Evolutionary conservation across 2,329 filamentous ascomycete genomes (phyloP).

Genomic region (Parafenestella ontariensis): DNA sequence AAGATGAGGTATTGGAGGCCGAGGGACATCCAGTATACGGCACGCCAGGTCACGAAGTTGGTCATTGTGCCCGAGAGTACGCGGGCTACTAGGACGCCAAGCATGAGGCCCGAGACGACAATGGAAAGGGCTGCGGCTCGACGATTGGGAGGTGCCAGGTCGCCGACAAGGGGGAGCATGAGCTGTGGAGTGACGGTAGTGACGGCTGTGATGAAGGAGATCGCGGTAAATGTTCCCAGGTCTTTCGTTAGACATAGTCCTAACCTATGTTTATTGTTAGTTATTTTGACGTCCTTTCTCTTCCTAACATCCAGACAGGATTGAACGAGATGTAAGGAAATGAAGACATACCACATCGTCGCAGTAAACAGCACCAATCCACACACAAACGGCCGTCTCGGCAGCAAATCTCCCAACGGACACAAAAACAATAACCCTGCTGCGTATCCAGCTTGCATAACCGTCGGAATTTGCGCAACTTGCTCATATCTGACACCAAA

Average conservation of each 20-base stretch:
- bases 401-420: conserved; percentile 74
- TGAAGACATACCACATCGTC: conserved; percentile 63
- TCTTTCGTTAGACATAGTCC: conserved; percentile 72
- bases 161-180: conserved; percentile 82
- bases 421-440: conserved; percentile 75
- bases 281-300: no score
- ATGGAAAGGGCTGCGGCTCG: conserved; percentile 75
- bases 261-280: conserved; percentile 49
- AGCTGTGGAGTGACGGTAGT: conserved; percentile 77
- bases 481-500: conserved; percentile 75
- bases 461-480: conserved; percentile 72
- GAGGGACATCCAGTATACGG: conserved; percentile 79
- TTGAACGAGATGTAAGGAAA: not conserved
- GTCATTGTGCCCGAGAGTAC: conserved; percentile 77
- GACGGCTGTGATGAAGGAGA: conserved; percentile 77
- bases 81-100: conserved; percentile 78
- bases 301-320: not conserved
- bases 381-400: conserved; percentile 73
- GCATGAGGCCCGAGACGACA: conserved; percentile 75
- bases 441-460: conserved; percentile 82
- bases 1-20: conserved; percentile 74
- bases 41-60: conserved; percentile 76
- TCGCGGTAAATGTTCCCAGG: conserved; percentile 69
- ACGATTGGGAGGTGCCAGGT: conserved; percentile 73
- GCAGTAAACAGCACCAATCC: conserved; percentile 72